Evolutionary conservation across 2,329 filamentous ascomycete genomes (phyloP), one percentile per base, ranked within the genome.

Genomic region (Aspergillus udagawae): DNA sequence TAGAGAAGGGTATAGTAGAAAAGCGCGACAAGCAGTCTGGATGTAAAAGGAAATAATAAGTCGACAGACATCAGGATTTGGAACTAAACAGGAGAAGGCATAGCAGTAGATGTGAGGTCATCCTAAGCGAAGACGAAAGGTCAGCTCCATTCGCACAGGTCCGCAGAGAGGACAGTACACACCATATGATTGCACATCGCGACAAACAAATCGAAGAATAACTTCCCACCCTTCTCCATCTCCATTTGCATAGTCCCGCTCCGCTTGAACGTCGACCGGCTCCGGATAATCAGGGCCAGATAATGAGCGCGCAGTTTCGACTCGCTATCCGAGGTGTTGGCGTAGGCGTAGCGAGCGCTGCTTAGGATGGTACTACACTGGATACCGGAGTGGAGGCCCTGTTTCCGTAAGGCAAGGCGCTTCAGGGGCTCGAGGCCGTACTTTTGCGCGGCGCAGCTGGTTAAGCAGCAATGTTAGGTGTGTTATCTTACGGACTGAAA

Each of bases 181-280:
- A 81, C 90, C 70, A 96, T 89, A 70, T 96, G 91, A 72, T 96
- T 96, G 76, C 90, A 92, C 76, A 96, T 85, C 20, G 92, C 91
- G 52, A 96, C 92, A 72, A 96, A 97, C 48, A 96, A 80, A 71
- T 96, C 92, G 71, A 96, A 97, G 79, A 96, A 96, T 58, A 96
- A 80, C 69, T 89, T 89, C 54, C 91, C 91, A 28, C 92, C 92
- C 60, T 86, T 85, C 73, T 89, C 89, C 92, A 97, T 96, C 78
- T 96, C 92, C 65, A 90, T 85, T 77, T 96, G 92, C 92, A 96
- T 96, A 3, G 92, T 96, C 54, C 92, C 91, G 75, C 91, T 96
- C 55, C 91, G 83, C 81, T 96, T 96, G 77, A 97, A 96, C 2
- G 91, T 96, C 70, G 85, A 84, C 64, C 92, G 85, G 66, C 88